A percentile compares a stretch with the other conserved stretches of the same genome.
Evolutionary conservation across 2,329 filamentous ascomycete genomes (phyloP).

Genomic region (Venturia oleaginea): DNA sequence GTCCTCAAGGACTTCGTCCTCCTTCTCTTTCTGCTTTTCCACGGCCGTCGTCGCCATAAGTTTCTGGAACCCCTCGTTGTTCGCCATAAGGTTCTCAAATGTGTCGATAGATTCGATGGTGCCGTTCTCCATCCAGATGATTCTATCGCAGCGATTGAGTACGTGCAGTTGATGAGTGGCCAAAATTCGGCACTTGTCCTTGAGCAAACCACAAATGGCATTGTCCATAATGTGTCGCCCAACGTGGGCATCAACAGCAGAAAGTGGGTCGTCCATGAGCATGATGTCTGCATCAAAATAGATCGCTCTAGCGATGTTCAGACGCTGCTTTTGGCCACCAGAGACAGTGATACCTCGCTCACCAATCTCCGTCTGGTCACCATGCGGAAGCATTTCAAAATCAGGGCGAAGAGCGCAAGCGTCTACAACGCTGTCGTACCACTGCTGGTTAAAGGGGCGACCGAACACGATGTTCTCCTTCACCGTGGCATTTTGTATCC

Average conservation of each 20-base stretch:
- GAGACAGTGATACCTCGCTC: slow-evolving; percentile 93
- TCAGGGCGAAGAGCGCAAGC: slow-evolving; percentile 80
- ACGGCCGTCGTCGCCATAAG: slow-evolving; percentile 73
- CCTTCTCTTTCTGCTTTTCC: slow-evolving; percentile 42
- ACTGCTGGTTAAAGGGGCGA: slow-evolving; percentile 58
- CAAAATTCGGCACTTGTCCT: slow-evolving; percentile 80
- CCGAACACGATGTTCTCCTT: slow-evolving; percentile 88
- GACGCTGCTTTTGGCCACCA: slow-evolving; percentile 86
- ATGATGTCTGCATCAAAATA: slow-evolving; percentile 56
- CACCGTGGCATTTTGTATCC: slow-evolving; percentile 90
- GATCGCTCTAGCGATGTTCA: slow-evolving; percentile 81
- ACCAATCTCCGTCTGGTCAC: slow-evolving; percentile 85
- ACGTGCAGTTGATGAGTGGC: slow-evolving; percentile 96
- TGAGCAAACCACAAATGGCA: slow-evolving; percentile 80
- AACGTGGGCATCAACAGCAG: slow-evolving; percentile 49
- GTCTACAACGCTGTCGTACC: slow-evolving; percentile 78
- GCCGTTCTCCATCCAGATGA: slow-evolving; percentile 87
- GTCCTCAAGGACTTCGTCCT: slow-evolving; percentile 42
- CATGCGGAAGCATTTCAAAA: slow-evolving; percentile 84
- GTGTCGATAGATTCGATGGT: slow-evolving; percentile 78
- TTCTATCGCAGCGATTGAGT: slow-evolving; percentile 78
- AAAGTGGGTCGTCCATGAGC: slow-evolving; percentile 56
- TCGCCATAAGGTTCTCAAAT: slow-evolving; percentile 75
- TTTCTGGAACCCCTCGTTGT: slow-evolving; percentile 67
- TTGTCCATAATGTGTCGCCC: slow-evolving; percentile 77